A percentile compares a stretch with the other conserved stretches of the same genome.
phyloP scores from a whole-genome alignment of 2,329 filamentous ascomycete species.

The Orbilia oligospora region DNA sequence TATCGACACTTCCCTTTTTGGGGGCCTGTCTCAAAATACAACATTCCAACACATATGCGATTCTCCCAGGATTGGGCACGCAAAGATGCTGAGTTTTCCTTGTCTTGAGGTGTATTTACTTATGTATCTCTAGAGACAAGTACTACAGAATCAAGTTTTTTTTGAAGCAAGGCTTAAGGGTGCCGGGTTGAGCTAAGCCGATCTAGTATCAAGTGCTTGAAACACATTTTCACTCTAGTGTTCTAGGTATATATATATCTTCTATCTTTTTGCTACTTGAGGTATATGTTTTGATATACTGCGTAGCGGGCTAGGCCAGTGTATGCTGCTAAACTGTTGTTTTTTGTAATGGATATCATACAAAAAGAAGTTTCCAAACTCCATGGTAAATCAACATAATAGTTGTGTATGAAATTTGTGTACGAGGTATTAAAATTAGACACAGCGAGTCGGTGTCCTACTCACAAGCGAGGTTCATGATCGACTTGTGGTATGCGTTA shows the following conservation, averaged over 20 bases:
- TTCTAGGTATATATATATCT: no score
- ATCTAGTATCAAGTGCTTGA: no score
- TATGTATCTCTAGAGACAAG: no score
- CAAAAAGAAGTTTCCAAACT: neutral
- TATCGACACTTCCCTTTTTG: slow-evolving; percentile 1
- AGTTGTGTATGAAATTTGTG: neutral
- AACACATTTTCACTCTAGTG: no score
- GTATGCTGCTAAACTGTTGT: neutral
- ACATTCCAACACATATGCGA: slow-evolving; percentile 10
- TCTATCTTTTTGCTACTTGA: no score
- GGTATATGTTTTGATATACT: no score
- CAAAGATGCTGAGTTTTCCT: no score
- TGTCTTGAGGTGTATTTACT: no score
- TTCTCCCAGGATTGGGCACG: no score
- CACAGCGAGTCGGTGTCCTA: neutral
- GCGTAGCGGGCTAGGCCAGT: neutral
- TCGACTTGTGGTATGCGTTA: neutral
- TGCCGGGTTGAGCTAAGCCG: no score
- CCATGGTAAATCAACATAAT: slow-evolving; percentile 9
- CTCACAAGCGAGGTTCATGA: neutral
- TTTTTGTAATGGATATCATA: slow-evolving; percentile 22
- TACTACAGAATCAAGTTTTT: no score
- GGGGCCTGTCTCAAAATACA: neutral
- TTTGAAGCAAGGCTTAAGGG: no score
- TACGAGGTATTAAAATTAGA: slow-evolving; percentile 12